Evolutionary conservation across 345 rosid genomes (phyloP).

Genomic region (Barbarea vulgaris): DNA sequence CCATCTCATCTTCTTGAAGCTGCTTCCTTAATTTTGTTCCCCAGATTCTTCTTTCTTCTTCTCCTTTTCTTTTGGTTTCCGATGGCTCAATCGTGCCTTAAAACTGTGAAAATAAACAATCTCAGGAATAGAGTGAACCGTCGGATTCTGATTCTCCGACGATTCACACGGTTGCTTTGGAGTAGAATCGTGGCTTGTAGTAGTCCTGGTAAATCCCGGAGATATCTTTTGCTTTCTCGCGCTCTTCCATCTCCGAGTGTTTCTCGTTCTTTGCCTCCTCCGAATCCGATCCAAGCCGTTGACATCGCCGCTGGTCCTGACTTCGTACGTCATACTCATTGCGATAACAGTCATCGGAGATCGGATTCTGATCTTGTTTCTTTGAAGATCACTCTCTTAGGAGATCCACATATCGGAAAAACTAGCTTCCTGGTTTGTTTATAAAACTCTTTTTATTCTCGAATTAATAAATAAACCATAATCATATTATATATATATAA

Average conservation of each 20-base stretch:
- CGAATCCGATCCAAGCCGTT: background rate
- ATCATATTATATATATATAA: background rate
- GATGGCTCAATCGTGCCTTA: constrained; percentile 36
- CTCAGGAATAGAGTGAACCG: constrained; percentile 52
- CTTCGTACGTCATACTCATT: constrained; percentile 11
- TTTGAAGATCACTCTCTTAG: constrained; percentile 80
- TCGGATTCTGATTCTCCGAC: constrained; percentile 52
- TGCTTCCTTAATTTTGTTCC: background rate
- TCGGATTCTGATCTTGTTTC: constrained; percentile 75
- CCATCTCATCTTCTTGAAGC: constrained; percentile 37
- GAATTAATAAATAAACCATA: background rate
- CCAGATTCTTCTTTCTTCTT: background rate
- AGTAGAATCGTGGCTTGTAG: constrained; percentile 52
- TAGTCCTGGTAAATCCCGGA: constrained; percentile 54
- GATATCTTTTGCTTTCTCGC: constrained; percentile 49
- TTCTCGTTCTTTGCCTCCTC: constrained; percentile 22
- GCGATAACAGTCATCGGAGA: constrained; percentile 23
- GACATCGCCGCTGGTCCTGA: constrained; percentile 12
- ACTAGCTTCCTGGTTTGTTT: constrained; percentile 71
- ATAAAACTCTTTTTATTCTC: background rate
- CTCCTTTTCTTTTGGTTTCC: background rate
- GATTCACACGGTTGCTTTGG: constrained; percentile 59
- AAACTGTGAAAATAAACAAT: constrained; percentile 43
- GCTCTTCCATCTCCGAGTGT: constrained; percentile 41
- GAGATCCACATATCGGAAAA: constrained; percentile 77